Evolutionary conservation across 164 flowering plant genomes (phyloP), one percentile per base, ranked within the genome.

Genomic region (Aristolochia fimbriata): DNA sequence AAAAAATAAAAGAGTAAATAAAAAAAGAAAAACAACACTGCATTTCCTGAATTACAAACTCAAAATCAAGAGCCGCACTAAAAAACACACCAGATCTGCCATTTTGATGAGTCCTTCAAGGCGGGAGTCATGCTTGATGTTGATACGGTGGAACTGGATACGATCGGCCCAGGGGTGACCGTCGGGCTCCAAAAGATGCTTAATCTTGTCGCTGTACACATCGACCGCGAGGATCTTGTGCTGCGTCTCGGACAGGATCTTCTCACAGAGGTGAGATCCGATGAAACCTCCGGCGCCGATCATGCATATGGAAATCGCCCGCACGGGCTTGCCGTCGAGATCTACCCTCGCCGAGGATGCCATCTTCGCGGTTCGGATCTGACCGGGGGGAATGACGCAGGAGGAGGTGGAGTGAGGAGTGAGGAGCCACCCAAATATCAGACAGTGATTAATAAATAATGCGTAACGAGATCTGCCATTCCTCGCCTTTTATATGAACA

Each of bases 31-130:
- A 30, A 21, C 15, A 16, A 15, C 27, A 15, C 59, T 7, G 9
- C 46, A 7, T 13, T 57, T 21, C 22, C 4, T 8, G 12, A 30
- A 6, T 21, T 25, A 25, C 43, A 8, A 50, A 48, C 2, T 12
- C 41, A 51, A 12, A 27, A 65, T 54, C 20, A 17, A 62, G 43
- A 59, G 1, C 20, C 46, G 51, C 24, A 27, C 6, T 51, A 33
- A 19, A n/a, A 25, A 16, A 7, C 20, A 46, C 20, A 92, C 98
- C 80, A 89, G 96, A 92, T 92, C 96, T 59, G 98, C 76, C 81
- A 80, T 83, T 73, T 83, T 87, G 81, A 92, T 84, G 64, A 89
- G 90, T 37, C 89, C 91, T 70, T 92, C 98, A 45, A 92, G 96
- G 47, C 98, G 75, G 2, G 98, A 86, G 60, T 92, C 98, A 62